Percentiles rank a stretch among this genome's conserved stretches.
phyloP scores from a whole-genome alignment of 805 yeast genomes.

The Torulaspora quercuum region DNA sequence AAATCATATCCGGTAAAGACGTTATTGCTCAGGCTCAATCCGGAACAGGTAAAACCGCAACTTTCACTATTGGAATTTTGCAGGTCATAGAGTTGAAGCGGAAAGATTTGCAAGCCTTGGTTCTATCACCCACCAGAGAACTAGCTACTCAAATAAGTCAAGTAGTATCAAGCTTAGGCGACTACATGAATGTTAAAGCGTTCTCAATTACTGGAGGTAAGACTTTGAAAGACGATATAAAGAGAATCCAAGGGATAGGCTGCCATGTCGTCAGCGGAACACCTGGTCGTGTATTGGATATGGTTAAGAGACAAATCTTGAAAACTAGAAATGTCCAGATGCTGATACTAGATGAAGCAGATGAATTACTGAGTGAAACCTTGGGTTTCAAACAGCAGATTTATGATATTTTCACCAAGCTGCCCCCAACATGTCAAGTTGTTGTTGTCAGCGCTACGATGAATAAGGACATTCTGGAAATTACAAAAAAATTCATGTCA shows the following conservation, averaged over 20 bases:
- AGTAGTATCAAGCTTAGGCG: constrained; percentile 83
- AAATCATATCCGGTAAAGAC: constrained; percentile 89
- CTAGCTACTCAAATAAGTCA: constrained; percentile 89
- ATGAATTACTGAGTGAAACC: constrained; percentile 79
- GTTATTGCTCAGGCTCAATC: constrained; percentile 98
- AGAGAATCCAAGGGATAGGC: constrained; percentile 64
- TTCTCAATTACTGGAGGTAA: constrained; percentile 96
- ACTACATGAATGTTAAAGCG: constrained; percentile 77
- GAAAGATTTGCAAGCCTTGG: constrained; percentile 81
- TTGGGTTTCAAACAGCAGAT: constrained; percentile 95
- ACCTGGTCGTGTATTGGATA: constrained; percentile 91
- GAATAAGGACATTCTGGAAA: constrained; percentile 87
- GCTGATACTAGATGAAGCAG: constrained; percentile 94
- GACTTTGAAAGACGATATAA: constrained; percentile 73
- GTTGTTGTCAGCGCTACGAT: constrained; percentile 93
- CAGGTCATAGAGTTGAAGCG: constrained; percentile 75
- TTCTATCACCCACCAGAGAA: constrained; percentile 94
- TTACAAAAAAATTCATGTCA: constrained; percentile 89
- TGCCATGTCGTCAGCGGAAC: constrained; percentile 95
- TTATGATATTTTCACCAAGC: constrained; percentile 83
- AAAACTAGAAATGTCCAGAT: constrained; percentile 75
- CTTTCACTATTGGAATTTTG: constrained; percentile 92
- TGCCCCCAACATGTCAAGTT: constrained; percentile 89
- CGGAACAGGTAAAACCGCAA: constrained; percentile 98
- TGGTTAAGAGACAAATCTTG: constrained; percentile 79